Evolutionary conservation across 108 stramenopile species (phyloP).

Genomic region (Cyclotella cryptica): DNA sequence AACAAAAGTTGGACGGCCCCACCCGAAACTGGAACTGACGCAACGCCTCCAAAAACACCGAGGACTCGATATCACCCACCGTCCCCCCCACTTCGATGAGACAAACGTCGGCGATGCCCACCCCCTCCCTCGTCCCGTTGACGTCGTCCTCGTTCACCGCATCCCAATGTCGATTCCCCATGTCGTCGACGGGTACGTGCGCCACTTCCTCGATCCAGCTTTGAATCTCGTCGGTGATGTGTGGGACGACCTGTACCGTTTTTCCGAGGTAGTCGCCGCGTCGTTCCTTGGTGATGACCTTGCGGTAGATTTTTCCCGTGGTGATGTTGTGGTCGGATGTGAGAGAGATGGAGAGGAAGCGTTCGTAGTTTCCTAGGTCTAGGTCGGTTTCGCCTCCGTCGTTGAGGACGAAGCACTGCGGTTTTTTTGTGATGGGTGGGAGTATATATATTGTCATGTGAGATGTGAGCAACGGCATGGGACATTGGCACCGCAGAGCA

Average conservation of each 20-base stretch:
- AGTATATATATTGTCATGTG: constrained; percentile 12
- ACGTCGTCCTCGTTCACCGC: constrained; percentile 16
- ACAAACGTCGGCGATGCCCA: constrained; percentile 91
- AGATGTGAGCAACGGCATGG: constrained; percentile 1
- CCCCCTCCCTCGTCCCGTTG: constrained; percentile 50
- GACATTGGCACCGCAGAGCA: too few relatives aligned
- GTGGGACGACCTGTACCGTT: constrained; percentile 94
- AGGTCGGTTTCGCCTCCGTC: constrained; percentile 93
- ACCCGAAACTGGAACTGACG: constrained; percentile 99
- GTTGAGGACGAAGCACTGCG: constrained; percentile 73
- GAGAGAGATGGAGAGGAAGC: constrained; percentile 79
- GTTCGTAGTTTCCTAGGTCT: constrained; percentile 94
- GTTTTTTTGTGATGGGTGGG: too few relatives aligned
- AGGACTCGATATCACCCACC: constrained; percentile 98
- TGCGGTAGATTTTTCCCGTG: constrained; percentile 90
- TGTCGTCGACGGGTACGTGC: constrained; percentile 70
- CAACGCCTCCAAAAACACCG: constrained; percentile 96
- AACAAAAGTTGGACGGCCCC: constrained; percentile 91
- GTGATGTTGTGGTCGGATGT: constrained; percentile 92
- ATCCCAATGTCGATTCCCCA: constrained; percentile 46
- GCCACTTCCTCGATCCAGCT: constrained; percentile 90
- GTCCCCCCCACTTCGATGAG: constrained; percentile 99
- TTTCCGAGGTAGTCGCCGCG: constrained; percentile 92
- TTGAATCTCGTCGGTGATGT: constrained; percentile 91
- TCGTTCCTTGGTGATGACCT: constrained; percentile 85